Base-by-base conservation (phyloP, 306 rosid species). In the Quercus suber region DNA sequence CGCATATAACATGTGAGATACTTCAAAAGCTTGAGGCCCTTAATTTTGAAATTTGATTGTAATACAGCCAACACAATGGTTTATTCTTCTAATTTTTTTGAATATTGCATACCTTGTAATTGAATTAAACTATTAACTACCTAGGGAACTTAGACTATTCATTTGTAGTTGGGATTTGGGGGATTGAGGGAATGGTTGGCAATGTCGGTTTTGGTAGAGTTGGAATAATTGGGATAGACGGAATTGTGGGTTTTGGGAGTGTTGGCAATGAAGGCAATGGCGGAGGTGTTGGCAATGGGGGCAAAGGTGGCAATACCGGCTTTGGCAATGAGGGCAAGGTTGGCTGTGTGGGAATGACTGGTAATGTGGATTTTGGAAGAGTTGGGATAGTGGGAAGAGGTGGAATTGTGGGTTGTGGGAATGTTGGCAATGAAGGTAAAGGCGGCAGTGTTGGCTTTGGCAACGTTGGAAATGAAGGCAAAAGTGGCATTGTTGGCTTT, bases 221-320 rank as follows among this genome's bases (percentile, higher is more conserved):
- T 17, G 79, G 61, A 52, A 55, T 3, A 11, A 64, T 35, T 9
- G 86, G 83, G 10, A 81, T n/a, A 28, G 75, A 1, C 2, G 80
- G 80, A 33, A 55, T 6, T 11, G 41, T 33, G 53, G 53, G 53
- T 3, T 49, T 49, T 65, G 81, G 83, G 1, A 73, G 0, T n/a
- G 60, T 12, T 31, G 72, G 53, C 5, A 49, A 49, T 12, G 53
- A 49, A 49, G 53, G 53, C 53, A 49, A 49, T 12, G 53, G 53
- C 5, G 17, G 17, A 0, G 12, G 21, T 43, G 55, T 3, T 23
- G 80, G 75, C 69, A 82, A 12, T 60, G 85, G 84, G 78, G 78
- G 75, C 78, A 76, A 60, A 51, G 73, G 67, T 71, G 86, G 83
- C 19, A 78, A 1, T 45, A 69, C 71, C 3, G 86, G 83, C 8